Percentiles rank a stretch among this genome's conserved stretches.
Evolutionary conservation across 2,329 filamentous ascomycete genomes (phyloP).

Genomic region (Arachnomyces sp.): DNA sequence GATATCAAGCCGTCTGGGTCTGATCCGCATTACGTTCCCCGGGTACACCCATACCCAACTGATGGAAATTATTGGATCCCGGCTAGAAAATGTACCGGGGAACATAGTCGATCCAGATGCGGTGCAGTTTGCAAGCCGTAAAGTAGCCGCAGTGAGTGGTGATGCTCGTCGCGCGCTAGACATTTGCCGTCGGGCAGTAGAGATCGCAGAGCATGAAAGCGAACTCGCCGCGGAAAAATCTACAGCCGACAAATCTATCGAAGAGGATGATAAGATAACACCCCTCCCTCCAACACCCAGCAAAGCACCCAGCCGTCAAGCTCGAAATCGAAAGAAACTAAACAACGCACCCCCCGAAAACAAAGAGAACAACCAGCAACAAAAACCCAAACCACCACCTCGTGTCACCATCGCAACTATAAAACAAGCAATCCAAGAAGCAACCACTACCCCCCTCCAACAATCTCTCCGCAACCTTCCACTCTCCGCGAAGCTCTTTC

Average conservation of each 20-base stretch:
- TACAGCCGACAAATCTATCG: constrained; percentile 6
- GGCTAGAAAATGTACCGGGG: constrained; percentile 77
- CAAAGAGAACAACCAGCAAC: constrained; percentile 14
- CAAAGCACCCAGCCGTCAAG: constrained; percentile 31
- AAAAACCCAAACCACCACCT: constrained; percentile 32
- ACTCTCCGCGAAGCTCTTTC: constrained; percentile 73
- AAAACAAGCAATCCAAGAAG: constrained; percentile 90
- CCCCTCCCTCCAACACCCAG: constrained; percentile 38
- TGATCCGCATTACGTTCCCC: constrained; percentile 93
- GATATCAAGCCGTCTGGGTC: constrained; percentile 82
- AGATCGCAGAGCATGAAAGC: constrained; percentile 76
- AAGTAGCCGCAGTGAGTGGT: constrained; percentile 92
- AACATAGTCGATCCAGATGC: constrained; percentile 89
- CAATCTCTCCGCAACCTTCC: constrained; percentile 79
- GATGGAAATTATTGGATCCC: constrained; percentile 95
- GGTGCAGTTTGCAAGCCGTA: constrained; percentile 90
- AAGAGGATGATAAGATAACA: constrained; percentile 23
- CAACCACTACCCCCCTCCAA: constrained; percentile 85
- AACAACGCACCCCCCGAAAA: constrained; percentile 11
- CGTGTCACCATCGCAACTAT: constrained; percentile 88
- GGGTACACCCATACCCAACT: constrained; percentile 96
- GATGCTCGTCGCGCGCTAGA: constrained; percentile 88
- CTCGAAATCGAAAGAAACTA: constrained; percentile 9
- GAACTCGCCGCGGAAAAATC: constrained; percentile 25
- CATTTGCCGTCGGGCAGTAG: constrained; percentile 89